Conservation (phyloP, 306 rosid species). For the Acacia melanoxylon region DNA sequence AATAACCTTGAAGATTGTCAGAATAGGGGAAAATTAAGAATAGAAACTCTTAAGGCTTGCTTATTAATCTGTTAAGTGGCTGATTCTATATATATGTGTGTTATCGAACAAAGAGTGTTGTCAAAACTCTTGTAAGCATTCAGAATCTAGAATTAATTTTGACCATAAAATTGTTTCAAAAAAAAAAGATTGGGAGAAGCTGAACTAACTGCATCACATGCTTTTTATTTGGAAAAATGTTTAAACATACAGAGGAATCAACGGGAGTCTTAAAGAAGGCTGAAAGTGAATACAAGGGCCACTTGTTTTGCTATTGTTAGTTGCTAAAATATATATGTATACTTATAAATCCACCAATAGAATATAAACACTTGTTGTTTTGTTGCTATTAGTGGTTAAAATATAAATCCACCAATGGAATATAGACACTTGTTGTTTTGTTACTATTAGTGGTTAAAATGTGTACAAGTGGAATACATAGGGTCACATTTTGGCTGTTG, state of each 20-base stretch:
- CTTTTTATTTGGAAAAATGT: conserved; percentile 30
- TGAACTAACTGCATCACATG: conserved; percentile 7
- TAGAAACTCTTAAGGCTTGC: neutral
- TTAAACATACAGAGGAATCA: conserved; percentile 68
- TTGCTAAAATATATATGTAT: too few relatives aligned
- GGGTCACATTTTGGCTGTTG: too few relatives aligned
- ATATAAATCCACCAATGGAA: too few relatives aligned
- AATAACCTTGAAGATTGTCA: neutral
- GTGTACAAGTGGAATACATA: too few relatives aligned
- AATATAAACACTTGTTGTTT: too few relatives aligned
- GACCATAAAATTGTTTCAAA: conserved; percentile 1
- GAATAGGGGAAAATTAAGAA: neutral
- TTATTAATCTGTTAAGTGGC: neutral
- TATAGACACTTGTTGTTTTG: too few relatives aligned
- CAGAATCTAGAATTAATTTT: neutral
- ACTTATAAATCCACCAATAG: too few relatives aligned
- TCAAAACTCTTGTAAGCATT: conserved; percentile 3
- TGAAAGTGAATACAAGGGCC: conserved; percentile 92
- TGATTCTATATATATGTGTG: neutral
- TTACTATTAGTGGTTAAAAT: too few relatives aligned
- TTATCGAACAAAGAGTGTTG: neutral
- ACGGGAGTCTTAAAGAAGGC: conserved; percentile 79
- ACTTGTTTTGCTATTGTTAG: too few relatives aligned
- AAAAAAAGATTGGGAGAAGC: conserved; percentile 6
- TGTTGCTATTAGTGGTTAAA: too few relatives aligned